Base-by-base conservation (phyloP, 1,284 basidiomycete species). In the Earliella scabrosa region DNA sequence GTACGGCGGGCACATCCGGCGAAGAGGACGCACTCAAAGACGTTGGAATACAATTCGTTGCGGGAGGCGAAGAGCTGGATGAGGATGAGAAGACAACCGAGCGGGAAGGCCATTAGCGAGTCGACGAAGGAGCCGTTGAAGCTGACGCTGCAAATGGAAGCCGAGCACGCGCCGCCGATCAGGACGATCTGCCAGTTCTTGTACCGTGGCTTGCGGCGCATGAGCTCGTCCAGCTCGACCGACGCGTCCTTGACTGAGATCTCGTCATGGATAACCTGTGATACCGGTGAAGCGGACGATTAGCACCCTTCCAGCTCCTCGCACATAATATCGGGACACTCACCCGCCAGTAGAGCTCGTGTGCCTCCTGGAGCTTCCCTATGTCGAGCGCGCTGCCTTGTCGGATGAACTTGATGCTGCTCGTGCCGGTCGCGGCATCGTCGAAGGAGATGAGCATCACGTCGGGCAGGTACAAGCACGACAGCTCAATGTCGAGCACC, bases 381-480 rank as follows among this genome's bases (percentile, higher is more conserved):
- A 95, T 78, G 69, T 94, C 88, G 45, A 95, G 77, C 7, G 86
- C 80, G 50, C 85, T 86, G 20, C 82, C 77, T 73, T 94, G 92
- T 58, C 90, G 85, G 64, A 93, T 89, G 71, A 94, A 85, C 75
- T 92, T 93, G 66, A 95, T 87, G 67, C 90, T 90, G 63, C 88
- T 91, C 4, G 94, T 97, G 62, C 92, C 90, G 3, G 93, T 95
- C 2, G 86, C 76, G 14, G 81, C 79, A 72, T 97, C 95, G 64
- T 92, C 90, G 65, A 95, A 95, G 39, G 88, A 88, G 69, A 93
- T 81, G 36, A 92, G 78, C 78, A 93, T 88, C 50, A 92, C 81
- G 55, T 92, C 91, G 4, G 95, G 94, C 38, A 97, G 77, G 71
- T 95, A 95, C 73, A 97, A 84, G 74, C 92, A 91, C 61, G 87